A percentile compares a stretch with the other conserved stretches of the same genome.
Conservation (phyloP, 805 yeast genomes). For the Wickerhamiella cacticola region DNA sequence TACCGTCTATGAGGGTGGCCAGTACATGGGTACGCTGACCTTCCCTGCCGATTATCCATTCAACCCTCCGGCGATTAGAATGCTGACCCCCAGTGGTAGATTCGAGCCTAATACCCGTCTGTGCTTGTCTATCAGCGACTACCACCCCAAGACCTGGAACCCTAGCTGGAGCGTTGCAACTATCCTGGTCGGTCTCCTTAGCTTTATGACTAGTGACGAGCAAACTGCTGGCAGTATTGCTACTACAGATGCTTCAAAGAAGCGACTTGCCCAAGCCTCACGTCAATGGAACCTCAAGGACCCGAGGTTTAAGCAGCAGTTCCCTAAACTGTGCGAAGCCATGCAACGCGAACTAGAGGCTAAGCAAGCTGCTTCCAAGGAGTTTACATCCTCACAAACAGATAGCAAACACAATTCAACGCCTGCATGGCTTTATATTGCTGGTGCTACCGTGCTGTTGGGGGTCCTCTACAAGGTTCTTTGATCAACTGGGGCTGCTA, state of each 20-base stretch:
- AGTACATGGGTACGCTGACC: constrained; percentile 38
- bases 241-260: constrained; percentile 48
- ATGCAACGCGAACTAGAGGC: background rate
- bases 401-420: background rate
- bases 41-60: constrained; percentile 85
- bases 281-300: constrained; percentile 42
- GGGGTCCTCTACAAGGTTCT: constrained; percentile 7
- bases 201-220: constrained; percentile 81
- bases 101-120: constrained; percentile 65
- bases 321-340: constrained; percentile 46
- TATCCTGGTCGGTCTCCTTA: constrained; percentile 68
- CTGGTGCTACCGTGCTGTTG: background rate
- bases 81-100: constrained; percentile 84
- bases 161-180: constrained; percentile 89
- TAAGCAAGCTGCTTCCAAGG: background rate
- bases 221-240: constrained; percentile 64
- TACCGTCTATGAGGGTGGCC: constrained; percentile 48
- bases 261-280: constrained; percentile 44
- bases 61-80: constrained; percentile 81
- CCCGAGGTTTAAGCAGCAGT: constrained; percentile 45
- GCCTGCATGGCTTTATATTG: constrained; percentile 8
- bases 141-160: constrained; percentile 84
- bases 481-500: background rate
- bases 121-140: constrained; percentile 79
- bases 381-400: background rate